Conservation (phyloP, 2,329 filamentous ascomycete genomes). For the Pyricularia grisea region DNA sequence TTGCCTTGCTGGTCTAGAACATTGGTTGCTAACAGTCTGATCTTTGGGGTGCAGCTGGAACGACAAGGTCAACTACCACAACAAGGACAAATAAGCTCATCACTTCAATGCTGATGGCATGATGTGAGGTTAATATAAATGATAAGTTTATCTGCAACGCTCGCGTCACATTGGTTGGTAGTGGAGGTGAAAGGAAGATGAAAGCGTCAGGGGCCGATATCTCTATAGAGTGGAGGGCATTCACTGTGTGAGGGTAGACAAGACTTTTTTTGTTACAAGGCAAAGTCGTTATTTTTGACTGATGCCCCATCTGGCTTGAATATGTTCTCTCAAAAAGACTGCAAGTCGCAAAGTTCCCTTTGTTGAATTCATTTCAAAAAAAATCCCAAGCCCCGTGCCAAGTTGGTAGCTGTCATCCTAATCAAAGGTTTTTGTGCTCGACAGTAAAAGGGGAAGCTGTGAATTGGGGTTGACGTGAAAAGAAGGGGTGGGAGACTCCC, state of each 20-base stretch:
- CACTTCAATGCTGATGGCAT: background rate
- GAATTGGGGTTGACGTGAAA: background rate
- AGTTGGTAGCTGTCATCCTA: background rate
- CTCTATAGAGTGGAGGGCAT: background rate
- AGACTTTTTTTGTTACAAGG: background rate
- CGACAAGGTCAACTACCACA: slow-evolving; percentile 90
- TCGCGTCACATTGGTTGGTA: background rate
- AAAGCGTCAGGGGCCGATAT: background rate
- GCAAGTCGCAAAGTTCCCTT: background rate
- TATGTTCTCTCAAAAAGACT: background rate
- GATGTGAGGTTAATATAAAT: background rate
- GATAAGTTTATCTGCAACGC: background rate
- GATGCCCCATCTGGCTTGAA: background rate
- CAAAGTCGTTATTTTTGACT: background rate
- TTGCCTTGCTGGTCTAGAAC: background rate
- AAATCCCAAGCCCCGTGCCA: background rate
- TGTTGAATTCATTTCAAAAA: background rate
- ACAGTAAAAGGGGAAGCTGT: background rate
- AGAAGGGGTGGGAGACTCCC: background rate
- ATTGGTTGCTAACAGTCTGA: slow-evolving; percentile 10
- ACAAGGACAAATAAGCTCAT: slow-evolving; percentile 58
- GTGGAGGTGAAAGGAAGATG: background rate
- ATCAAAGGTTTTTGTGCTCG: background rate
- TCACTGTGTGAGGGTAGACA: background rate
- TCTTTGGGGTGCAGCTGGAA: slow-evolving; percentile 66